Evolutionary conservation across 2,329 filamentous ascomycete genomes (phyloP), one percentile per base, ranked within the genome.

Genomic region (Davidsoniella neocaledoniae): DNA sequence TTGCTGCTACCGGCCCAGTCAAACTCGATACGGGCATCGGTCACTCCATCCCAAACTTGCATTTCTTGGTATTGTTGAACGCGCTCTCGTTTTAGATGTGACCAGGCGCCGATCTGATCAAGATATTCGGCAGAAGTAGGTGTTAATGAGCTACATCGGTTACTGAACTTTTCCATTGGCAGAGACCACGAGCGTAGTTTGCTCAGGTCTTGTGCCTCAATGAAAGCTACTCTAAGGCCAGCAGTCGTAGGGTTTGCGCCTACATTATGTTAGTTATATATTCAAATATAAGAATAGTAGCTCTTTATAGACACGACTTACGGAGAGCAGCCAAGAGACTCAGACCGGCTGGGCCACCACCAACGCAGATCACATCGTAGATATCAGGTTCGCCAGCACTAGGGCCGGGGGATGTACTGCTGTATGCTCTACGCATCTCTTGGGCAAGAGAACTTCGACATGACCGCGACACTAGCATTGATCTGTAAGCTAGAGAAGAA

Each of bases 1-100:
- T 33, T 41, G 37, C 38, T 23, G 37, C 38, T 23, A 3, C 26
- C 46, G 62, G 53, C 56, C 81, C 81, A 84, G 66, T 91, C 84
- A 63, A 98, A 98, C 57, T 86, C 83, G 62, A 98, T 91, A 57
- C 81, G 77, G 36, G 87, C 85, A 53, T 79, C 87, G 39, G 83
- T 85, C 51, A 94, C 77, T 54, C 90, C 93, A 63, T 98, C 91
- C 91, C 93, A 98, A 29, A 96, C 91, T 63, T 94, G 83, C 91
- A 98, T 98, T 58, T 90, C 84, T 53, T 93, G 81, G 64, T 95
- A 98, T 1, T 80, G 75, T 67, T 95, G 88, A 33, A 91, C 77
- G 29, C 91, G 78, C 5, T 76, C 69, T 40, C 71, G 67, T 56
- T 84, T 74, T 54, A 95, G 69, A 60, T 93, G 79, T 5, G 71